phyloP scores from a whole-genome alignment of 2,329 filamentous ascomycete species.

The Davidsoniella eucalypti region DNA sequence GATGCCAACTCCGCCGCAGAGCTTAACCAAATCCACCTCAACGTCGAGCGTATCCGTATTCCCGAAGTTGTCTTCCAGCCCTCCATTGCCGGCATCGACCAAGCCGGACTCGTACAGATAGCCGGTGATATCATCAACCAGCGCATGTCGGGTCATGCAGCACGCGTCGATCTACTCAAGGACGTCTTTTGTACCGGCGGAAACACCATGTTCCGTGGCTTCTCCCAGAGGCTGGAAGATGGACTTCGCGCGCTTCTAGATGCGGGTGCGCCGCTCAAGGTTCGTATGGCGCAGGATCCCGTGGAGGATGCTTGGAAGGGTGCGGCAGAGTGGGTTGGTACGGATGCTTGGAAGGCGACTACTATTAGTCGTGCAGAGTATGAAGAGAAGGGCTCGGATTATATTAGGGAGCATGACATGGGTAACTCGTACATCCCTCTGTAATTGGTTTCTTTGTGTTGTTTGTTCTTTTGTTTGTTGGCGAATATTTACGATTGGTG shows the following conservation, averaged over 20 bases:
- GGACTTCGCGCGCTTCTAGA: constrained; percentile 62
- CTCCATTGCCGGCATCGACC: constrained; percentile 78
- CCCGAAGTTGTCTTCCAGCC: constrained; percentile 90
- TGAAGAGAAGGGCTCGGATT: constrained; percentile 80
- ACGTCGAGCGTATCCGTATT: constrained; percentile 88
- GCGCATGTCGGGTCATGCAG: constrained; percentile 43
- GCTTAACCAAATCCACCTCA: constrained; percentile 79
- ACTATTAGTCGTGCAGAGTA: constrained; percentile 71
- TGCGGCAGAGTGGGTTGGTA: constrained; percentile 67
- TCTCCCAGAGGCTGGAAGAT: constrained; percentile 62
- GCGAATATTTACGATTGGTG: constrained; percentile 6
- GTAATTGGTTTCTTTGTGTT: neutral
- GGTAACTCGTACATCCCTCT: constrained; percentile 38
- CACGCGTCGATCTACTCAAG: constrained; percentile 54
- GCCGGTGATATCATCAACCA: constrained; percentile 78
- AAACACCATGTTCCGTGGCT: constrained; percentile 69
- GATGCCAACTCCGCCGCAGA: constrained; percentile 64
- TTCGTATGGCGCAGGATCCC: constrained; percentile 60
- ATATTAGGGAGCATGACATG: constrained; percentile 67
- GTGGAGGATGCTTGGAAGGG: constrained; percentile 86
- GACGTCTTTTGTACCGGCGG: constrained; percentile 95
- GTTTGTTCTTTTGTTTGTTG: neutral
- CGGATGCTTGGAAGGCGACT: constrained; percentile 40
- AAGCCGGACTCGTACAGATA: constrained; percentile 86
- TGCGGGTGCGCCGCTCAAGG: constrained; percentile 45